Base-by-base conservation (phyloP, 495 filamentous ascomycete genomes). In the Trichoderma erinaceum region DNA sequence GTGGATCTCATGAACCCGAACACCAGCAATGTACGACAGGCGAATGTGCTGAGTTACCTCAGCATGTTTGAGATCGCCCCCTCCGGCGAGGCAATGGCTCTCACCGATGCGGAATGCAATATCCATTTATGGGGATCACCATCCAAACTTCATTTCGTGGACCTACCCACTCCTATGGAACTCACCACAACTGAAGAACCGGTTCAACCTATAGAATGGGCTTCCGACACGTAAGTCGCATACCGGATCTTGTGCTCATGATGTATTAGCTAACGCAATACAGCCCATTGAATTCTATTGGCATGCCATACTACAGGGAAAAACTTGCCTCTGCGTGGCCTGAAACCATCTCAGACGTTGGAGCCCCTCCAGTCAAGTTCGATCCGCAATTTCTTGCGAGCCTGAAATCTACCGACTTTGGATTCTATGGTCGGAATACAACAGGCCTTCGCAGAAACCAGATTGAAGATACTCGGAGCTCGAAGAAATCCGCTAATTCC, bases 1-100 rank as follows among this genome's bases (percentile, higher is more conserved):
- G 90, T 97, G 52, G 95, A 99, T 74, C 81, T 99, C 6, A 92
- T 96, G 87, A 97, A 99, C 68, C 90, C 92, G 0, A 93, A 95
- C 73, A 88, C 91, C 15, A 90, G 89, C 73, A 94, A 90, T 70
- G 84, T 97, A n/a, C 86, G 90, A n/a, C 92, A 96, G 74, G 90
- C 89, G 4, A 91, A 91, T 71, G 86, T 92, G 3, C 77, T 82
- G 46, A 86, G 85, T 0, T 89, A 88, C 73, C 72, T 85, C 48
- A 78, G 69, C 35, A 87, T 96, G 82, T 87, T 98, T 68, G 93
- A 97, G 67, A 84, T 99, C 41, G 93, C 96, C 7, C 88, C 92
- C 0, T 96, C 94, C 3, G 96, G 93, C 5, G 92, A 97, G 73
- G 93, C 93, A 0, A 80, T 97, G 69, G 92, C 87, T 2, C 82